Conservation (phyloP, 805 yeast species). For the Candida patagonica region DNA sequence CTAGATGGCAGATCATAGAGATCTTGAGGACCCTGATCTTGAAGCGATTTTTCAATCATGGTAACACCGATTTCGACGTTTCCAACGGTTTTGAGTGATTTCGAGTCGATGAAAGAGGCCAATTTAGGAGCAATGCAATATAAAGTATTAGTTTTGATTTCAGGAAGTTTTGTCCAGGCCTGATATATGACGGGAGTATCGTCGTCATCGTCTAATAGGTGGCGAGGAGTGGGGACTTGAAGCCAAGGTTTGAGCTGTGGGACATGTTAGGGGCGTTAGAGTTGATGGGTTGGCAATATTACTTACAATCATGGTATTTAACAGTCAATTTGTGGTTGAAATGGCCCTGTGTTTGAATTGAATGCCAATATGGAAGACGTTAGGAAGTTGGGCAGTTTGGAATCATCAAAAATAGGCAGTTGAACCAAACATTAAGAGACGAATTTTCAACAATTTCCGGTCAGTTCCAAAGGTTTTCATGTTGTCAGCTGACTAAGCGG, state of each 20-base stretch:
- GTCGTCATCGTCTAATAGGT: conserved; percentile 34
- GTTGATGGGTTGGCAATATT: too few species aligned
- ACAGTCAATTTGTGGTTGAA: too few species aligned
- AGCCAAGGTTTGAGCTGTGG: conserved; percentile 30
- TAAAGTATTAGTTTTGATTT: not conserved
- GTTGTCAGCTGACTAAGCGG: too few species aligned
- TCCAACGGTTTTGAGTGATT: not conserved
- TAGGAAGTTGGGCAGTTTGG: too few species aligned
- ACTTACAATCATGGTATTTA: conserved; percentile 1
- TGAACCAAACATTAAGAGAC: too few species aligned
- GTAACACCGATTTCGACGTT: conserved; percentile 1
- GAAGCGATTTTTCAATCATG: not conserved
- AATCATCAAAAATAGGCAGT: too few species aligned
- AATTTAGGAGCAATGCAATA: conserved; percentile 13
- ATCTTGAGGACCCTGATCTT: conserved; percentile 3
- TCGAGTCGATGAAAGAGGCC: conserved; percentile 7
- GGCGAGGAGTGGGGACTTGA: conserved; percentile 43
- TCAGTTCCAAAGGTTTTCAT: too few species aligned
- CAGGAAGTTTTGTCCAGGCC: conserved; percentile 13
- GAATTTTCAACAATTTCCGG: too few species aligned
- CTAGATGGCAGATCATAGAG: conserved; percentile 12
- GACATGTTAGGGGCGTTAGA: too few species aligned
- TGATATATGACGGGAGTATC: conserved; percentile 11
- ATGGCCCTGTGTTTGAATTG: too few species aligned
- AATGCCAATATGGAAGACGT: too few species aligned